phyloP scores from a whole-genome alignment of 768 basidiomycete genomes.

The Auriscalpium orientale region DNA sequence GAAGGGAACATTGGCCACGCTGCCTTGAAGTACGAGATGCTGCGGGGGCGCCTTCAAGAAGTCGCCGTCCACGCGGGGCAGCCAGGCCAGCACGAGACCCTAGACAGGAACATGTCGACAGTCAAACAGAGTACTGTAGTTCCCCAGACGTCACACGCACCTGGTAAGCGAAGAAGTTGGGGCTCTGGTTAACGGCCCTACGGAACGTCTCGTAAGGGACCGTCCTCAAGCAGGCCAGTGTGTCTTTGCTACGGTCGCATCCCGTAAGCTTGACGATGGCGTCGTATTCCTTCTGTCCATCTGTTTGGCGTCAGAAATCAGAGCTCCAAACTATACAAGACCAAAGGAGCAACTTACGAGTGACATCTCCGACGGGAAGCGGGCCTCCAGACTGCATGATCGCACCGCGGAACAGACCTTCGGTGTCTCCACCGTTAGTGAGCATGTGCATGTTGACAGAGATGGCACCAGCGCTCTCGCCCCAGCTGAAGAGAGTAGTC shows the following conservation, averaged over 20 bases:
- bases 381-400: conserved; percentile 47
- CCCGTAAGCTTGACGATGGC: conserved; percentile 32
- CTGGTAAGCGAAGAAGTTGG: conserved; percentile 33
- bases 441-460: conserved; percentile 46
- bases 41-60: conserved; percentile 41
- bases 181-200: conserved; percentile 32
- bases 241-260: conserved; percentile 32
- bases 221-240: conserved; percentile 32
- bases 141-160: conserved; percentile 16
- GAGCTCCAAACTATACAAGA: neutral
- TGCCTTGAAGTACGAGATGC: conserved; percentile 34
- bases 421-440: conserved; percentile 35
- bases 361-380: conserved; percentile 35
- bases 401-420: conserved; percentile 40
- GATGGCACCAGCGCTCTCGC: conserved; percentile 53
- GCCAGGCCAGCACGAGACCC: conserved; percentile 43
- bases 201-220: conserved; percentile 31
- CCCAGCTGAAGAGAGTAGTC: conserved; percentile 33
- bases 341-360: neutral
- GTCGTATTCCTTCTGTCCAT: conserved; percentile 41
- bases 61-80: conserved; percentile 41
- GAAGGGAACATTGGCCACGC: conserved; percentile 41
- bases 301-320: neutral
- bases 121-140: neutral
- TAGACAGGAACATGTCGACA: neutral